Base-by-base conservation (phyloP, 306 rosid genomes). In the Rosa lucieae region DNA sequence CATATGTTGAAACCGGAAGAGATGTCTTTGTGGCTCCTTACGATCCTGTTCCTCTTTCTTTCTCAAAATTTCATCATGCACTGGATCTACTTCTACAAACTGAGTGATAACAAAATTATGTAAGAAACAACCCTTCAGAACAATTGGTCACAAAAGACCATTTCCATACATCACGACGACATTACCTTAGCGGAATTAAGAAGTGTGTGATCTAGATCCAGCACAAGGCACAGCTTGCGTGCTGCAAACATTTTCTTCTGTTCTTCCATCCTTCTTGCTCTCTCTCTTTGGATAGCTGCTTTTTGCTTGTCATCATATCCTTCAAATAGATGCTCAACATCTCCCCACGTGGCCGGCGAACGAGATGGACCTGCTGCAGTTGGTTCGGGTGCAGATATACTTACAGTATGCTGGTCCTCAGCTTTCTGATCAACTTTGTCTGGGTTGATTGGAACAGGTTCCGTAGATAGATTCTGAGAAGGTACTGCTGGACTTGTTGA, bases 171-270 rank as follows among this genome's bases (percentile, higher is more conserved):
- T 86, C 46, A 69, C 72, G 26, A 80, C 77, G 72, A 81, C 48
- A 67, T 73, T 88, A 96, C 99, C 99, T 96, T 96, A 5, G 99
- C 99, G 56, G 99, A 96, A 93, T 96, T 96, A 73, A 96, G 96
- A 80, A 96, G 97, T 10, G 99, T 96, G 84, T 96, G 99, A 85
- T 96, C 99, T 69, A 96, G 87, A 88, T 96, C 99, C 90, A 96
- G 86, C 70, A 96, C 99, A 74, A 96, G 99, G 84, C 98, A 96
- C 62, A 96, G 87, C 87, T 96, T 96, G 77, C 76, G 88, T 70
- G 90, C 89, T 42, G 97, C 88, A 86, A 96, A 93, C 98, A 96
- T 90, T 87, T 96, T 93, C 81, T 90, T 96, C 85, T 96, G 99
- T 79, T 96, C 99, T 44, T 86, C 94, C 5, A 96, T 83, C 84